Evolutionary conservation across 163 green algal species (phyloP), one percentile per base, ranked within the genome.

Genomic region (Coccomyxa subellipsoidea): DNA sequence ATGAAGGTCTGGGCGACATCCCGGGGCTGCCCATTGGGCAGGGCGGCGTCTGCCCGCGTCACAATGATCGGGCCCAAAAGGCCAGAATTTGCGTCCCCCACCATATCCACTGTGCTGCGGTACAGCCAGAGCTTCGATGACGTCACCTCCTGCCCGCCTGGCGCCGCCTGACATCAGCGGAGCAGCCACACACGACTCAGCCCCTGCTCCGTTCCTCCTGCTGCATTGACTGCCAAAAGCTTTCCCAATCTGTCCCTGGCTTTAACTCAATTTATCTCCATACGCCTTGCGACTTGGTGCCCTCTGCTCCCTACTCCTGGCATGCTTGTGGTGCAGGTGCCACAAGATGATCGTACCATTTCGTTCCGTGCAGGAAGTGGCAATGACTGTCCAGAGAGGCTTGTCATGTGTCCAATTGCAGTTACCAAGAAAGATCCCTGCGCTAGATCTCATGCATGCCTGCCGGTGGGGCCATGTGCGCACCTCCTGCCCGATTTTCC

Each of bases 51-150:
- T 29, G 70, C 53, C 38, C 76, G 76, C 4, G 76, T 72, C 36
- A 89, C 72, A 31, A 89, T 69, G n/a, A 87, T 78, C 2, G 39
- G 66, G 1, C 85, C 85, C 4, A 89, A 9, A 36, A 89, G 82
- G 54, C 85, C 85, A 36, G 80, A 66, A 37, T 84, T 80, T 8
- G 70, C 76, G 39, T 85, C 73, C 9, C 54, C 78, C 54, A 78
- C 29, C 47, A 78, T 37, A 31, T 86, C 80, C 12, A 89, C 82
- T 32, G 38, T 78, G 31, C 81, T 86, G 29, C 85, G 66, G 84
- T 90, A 90, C 35, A 91, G 82, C 81, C 82, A 91, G 38, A 90
- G 76, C 73, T 88, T 88, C 34, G 79, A 82, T 10, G 31, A 36
- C 6, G 82, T 73, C 32, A 39, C 32, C 59, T 86, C 85, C 10